A percentile compares a stretch with the other conserved stretches of the same genome.
phyloP scores from a whole-genome alignment of 2,329 filamentous ascomycete genomes.

The Nemania serpens region DNA sequence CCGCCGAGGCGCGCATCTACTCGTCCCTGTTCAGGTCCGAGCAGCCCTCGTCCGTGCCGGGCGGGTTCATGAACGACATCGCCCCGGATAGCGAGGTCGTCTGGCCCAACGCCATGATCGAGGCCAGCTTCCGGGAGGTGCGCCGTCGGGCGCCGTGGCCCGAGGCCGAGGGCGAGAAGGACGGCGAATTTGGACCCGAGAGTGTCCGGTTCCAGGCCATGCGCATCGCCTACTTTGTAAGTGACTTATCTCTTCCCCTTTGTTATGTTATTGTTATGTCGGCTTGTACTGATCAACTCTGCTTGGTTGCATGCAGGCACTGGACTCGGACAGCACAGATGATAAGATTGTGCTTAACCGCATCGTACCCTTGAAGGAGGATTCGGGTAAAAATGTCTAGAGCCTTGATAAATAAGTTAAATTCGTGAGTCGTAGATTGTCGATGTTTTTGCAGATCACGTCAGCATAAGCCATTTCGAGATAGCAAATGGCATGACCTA shows the following conservation, averaged over 20 bases:
- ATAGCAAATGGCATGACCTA: too few species aligned
- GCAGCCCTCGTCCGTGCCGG: slow-evolving; percentile 76
- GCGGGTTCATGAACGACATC: slow-evolving; percentile 82
- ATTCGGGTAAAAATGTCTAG: slow-evolving; percentile 43
- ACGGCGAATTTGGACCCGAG: slow-evolving; percentile 68
- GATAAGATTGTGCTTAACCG: slow-evolving; percentile 88
- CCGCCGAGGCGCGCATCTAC: slow-evolving; percentile 78
- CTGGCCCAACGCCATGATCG: slow-evolving; percentile 78
- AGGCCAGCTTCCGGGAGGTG: slow-evolving; percentile 82
- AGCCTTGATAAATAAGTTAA: too few species aligned
- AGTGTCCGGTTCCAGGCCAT: slow-evolving; percentile 89
- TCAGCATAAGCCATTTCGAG: too few species aligned
- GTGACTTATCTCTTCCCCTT: slow-evolving; percentile 35
- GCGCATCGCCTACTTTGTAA: slow-evolving; percentile 81
- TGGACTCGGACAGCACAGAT: slow-evolving; percentile 78
- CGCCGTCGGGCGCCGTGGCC: slow-evolving; percentile 78
- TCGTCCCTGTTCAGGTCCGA: slow-evolving; percentile 86
- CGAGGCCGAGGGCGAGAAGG: slow-evolving; percentile 72
- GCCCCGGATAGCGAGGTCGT: slow-evolving; percentile 83
- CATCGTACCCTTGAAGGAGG: slow-evolving; percentile 91
- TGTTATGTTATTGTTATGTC: background rate
- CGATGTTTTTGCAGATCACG: too few species aligned
- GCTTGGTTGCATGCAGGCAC: slow-evolving; percentile 48
- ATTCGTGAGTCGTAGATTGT: too few species aligned
- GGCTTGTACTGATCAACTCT: background rate